Evolutionary conservation across 2,329 filamentous ascomycete genomes (phyloP).

Genomic region (Diaporthe capsici): DNA sequence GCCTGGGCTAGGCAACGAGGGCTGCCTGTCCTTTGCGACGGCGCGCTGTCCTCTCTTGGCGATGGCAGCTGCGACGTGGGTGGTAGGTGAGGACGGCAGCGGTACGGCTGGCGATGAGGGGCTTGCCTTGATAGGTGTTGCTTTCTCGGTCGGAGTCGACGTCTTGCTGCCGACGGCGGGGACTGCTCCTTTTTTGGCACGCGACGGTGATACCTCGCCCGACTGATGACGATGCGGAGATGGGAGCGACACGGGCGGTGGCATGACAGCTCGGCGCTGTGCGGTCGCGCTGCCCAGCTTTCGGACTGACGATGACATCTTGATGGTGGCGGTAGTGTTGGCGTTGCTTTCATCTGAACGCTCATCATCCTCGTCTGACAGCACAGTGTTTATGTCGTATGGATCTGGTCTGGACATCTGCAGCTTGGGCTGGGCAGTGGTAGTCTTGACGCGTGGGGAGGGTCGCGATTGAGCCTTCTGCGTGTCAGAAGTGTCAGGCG

Average conservation of each 20-base stretch:
- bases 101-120: constrained; percentile 17
- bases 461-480: background rate
- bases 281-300: constrained; percentile 28
- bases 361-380: constrained; percentile 26
- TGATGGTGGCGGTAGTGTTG: background rate
- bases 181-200: background rate
- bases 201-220: background rate
- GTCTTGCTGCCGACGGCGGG: background rate
- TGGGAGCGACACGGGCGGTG: background rate
- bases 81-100: constrained; percentile 33
- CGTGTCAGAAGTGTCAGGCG: background rate
- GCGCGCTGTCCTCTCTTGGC: background rate
- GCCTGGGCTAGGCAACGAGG: background rate
- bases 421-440: background rate
- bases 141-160: constrained; percentile 18
- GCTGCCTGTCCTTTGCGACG: background rate
- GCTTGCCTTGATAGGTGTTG: background rate
- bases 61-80: constrained; percentile 34
- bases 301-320: constrained; percentile 29
- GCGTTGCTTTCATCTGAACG: background rate
- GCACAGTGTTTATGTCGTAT: constrained; percentile 36
- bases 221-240: background rate
- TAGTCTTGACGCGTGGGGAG: background rate
- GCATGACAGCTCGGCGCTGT: background rate
- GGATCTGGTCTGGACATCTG: constrained; percentile 32